Evolutionary conservation across 176 grass and related monocot species (phyloP), one percentile per base, ranked within the genome.

Genomic region (Aegilops bicornis): DNA sequence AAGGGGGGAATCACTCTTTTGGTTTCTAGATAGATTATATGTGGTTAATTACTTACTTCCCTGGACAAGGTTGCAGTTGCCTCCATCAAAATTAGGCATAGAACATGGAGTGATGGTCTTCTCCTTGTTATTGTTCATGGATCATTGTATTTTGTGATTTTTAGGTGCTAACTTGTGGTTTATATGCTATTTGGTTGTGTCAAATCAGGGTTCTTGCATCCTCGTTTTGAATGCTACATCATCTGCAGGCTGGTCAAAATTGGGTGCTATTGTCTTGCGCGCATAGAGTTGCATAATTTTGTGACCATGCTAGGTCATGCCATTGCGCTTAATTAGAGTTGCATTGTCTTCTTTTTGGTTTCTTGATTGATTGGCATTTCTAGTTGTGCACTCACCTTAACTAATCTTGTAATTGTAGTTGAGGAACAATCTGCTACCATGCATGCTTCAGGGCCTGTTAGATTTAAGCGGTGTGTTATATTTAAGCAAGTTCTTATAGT

Each of bases 111-210:
- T 63, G 40, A 82, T 78, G 52, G 30, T 91, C 35, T 85, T 64
- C 71, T 75, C 71, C 70, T 85, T 82, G 52, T 45, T 73, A 72
- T 86, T 85, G 36, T 75, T 13, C 61, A 15, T 82, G 70, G 78
- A 81, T 64, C 39, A 29, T 37, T 82, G 86, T 88, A 85, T 77
- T 80, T 71, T 70, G 37, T 64, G 69, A 43, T 75, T 31, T 32
- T 77, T 91, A 85, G 82, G 54, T 78, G 86, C 90, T 91, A 85
- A 91, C 90, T 88, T 82, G 14, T 47, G 59, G 14, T 12, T 75
- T 87, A 83, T 91, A 85, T 91, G 78, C 70, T 88, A 85, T 81
- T 31, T 8, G 16, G 81, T 88, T 52, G 17, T 91, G 70, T 65
- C 84, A 65, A 82, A 76, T 82, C 61, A 47, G 50, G 9, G 24